These are phyloP conservation scores for Mucor irregularis DNA, from an alignment of 371 early-diverging fungal genomes.

Conservation along the genomic window DNA sequence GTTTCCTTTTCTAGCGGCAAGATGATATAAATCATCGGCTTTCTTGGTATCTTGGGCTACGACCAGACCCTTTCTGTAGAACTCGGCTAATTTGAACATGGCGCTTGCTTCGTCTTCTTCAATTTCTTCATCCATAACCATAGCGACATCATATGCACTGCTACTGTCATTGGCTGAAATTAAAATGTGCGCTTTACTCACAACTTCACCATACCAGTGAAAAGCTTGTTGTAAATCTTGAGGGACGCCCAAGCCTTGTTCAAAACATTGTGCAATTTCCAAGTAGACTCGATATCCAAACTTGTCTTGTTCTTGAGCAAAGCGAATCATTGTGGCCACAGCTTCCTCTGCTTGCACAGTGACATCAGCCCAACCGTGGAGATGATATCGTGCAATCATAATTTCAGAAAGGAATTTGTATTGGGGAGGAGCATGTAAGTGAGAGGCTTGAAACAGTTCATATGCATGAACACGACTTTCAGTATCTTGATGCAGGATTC, in stretches of 20 bases:
- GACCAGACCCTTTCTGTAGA: conserved; percentile 32
- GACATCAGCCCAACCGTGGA: conserved; percentile 40
- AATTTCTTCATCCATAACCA: conserved; percentile 44
- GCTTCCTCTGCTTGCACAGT: conserved; percentile 24
- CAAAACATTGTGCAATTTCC: conserved; percentile 69
- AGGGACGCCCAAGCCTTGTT: conserved; percentile 82
- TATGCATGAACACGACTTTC: conserved; percentile 28
- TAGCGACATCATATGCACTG: background rate
- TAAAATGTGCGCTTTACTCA: conserved; percentile 6
- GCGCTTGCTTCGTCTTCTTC: conserved; percentile 33
- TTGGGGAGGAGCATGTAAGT: conserved; percentile 26
- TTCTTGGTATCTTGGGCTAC: conserved; percentile 14
- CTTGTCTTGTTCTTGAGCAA: conserved; percentile 27
- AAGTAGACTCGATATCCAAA: conserved; percentile 28
- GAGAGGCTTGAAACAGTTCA: conserved; percentile 24
- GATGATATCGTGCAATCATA: conserved; percentile 40
- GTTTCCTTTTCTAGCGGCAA: conserved; percentile 30
- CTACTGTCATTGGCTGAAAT: background rate
- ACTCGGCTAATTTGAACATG: conserved; percentile 38
- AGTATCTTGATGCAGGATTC: conserved; percentile 37
- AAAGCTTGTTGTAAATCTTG: conserved; percentile 70
- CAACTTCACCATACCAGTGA: conserved; percentile 78
- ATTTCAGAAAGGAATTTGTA: conserved; percentile 24
- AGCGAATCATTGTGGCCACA: conserved; percentile 23
- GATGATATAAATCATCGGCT: conserved; percentile 25